Base-by-base conservation (phyloP, 768 basidiomycete species). In the Kwoniella mangroviensis region DNA sequence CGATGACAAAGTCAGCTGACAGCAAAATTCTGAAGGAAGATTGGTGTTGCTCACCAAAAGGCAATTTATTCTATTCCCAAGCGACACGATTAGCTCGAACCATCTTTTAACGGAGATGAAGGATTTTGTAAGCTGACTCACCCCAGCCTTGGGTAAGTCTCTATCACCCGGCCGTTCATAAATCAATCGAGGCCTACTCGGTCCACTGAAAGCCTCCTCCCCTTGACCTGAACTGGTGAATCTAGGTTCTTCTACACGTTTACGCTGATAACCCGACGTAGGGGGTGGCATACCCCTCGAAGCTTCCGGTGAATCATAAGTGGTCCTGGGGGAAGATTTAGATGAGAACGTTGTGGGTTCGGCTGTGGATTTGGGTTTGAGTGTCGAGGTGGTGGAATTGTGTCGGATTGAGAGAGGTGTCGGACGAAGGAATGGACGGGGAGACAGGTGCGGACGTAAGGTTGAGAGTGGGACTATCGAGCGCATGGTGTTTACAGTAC, bases 141-240 rank as follows among this genome's bases (percentile, higher is more conserved):
- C 81, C 67, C 70, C 68, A 2, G 81, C 40, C 42, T 55, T 71
- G 0, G 82, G 82, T 70, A 83, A 63, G 54, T 77, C 77, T 64
- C 78, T 74, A 43, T 70, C 74, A 6, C 73, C 75, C 5, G 76
- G 78, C 34, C 80, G 53, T 28, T 77, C 76, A 71, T 83, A 83
- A 17, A 75, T 34, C 78, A 81, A 72, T 54, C 82, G 73, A 9
- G 80, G 80, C 45, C 73, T 74, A 67, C 76, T 78, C 0, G 82
- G 82, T 26, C 80, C 82, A 10, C 49, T 73, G 65, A 81, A 83
- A 10, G 71, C 74, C 53, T 73, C 67, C 52, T 63, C 68, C 21
- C n/a, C 41, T 28, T 24, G 22, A 21, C 22, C 57, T n/a, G 41
- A 15, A 5, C 34, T n/a, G 42, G 61, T 3, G 41, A 34, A 34